Evolutionary conservation across 441 rosid genomes (phyloP), one percentile per base, ranked within the genome.

Genomic region (Populus hybrid): DNA sequence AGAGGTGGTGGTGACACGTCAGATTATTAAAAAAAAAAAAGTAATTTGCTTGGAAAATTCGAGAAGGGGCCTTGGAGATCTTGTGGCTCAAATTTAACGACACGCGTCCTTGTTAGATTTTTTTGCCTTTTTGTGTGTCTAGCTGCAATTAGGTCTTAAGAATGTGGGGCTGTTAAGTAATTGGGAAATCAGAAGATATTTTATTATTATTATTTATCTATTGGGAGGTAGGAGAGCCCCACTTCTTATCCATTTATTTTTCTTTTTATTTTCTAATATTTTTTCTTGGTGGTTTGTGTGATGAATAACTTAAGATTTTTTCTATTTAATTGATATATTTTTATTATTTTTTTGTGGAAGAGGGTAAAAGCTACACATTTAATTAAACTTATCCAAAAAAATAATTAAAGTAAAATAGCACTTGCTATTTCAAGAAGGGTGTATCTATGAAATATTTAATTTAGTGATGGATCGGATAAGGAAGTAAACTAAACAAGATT

Each of bases 21-120:
- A 80, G 85, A 46, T 46, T 46, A 46, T 46, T 38, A 38, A 46
- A 26, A 5, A 40, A 70, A 18, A 46, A 26, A 30, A 30, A 72
- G 18, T 16, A 67, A 23, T 74, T 73, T 38, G 19, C 69, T 70
- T 42, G 84, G 92, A 88, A 83, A 87, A 82, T 80, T 91, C 96
- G 79, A 82, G 92, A 91, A 86, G 86, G 67, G 50, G 36, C 4
- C 75, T 70, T 3, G 53, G 57, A 14, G 59, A 79, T 83, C 86
- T 81, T 84, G 96, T 88, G 94, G 96, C 88, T 87, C 78, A 81
- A 83, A 87, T 81, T 36, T 70, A 69, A 73, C 70, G 72, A 24
- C 57, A 46, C 57, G 57, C 57, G 19, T 46, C 57, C 6, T 46
- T 46, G 57, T 46, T 46, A 14, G 19, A 14, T 46, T 46, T 46